Evolutionary conservation across 2,329 filamentous ascomycete species (phyloP).

Genomic region (Sporothrix pseudoabietina): DNA sequence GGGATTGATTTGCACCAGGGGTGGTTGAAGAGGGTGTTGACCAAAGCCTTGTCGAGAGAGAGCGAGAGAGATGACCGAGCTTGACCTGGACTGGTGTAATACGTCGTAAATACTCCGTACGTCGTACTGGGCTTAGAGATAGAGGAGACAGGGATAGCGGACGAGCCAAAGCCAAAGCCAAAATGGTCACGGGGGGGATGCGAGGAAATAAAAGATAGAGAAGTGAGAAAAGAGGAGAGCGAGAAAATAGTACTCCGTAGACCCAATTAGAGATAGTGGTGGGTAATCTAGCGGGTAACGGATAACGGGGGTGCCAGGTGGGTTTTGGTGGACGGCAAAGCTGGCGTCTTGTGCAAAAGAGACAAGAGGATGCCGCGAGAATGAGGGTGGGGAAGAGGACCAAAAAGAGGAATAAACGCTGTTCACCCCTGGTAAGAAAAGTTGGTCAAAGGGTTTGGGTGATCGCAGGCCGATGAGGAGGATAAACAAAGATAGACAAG

Average conservation of each 20-base stretch:
- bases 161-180: not conserved
- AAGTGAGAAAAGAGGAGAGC: not conserved
- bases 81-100: not conserved
- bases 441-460: conserved; percentile 6
- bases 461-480: not conserved
- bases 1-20: conserved; percentile 6
- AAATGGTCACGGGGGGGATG: conserved; percentile 14
- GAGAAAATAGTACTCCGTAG: not conserved
- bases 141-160: conserved; percentile 7
- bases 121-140: not conserved
- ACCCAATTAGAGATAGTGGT: conserved; percentile 19
- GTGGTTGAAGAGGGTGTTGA: not conserved
- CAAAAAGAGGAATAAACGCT: conserved; percentile 9
- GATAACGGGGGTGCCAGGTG: conserved; percentile 25
- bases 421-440: not conserved
- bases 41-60: not conserved
- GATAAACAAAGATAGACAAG: not conserved
- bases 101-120: no score
- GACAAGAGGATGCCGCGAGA: conserved; percentile 15
- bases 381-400: conserved; percentile 12
- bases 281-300: conserved; percentile 24
- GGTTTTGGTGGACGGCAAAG: conserved; percentile 10
- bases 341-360: conserved; percentile 16
- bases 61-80: not conserved
- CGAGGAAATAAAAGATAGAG: conserved; percentile 11